phyloP scores from a whole-genome alignment of 2,329 filamentous ascomycete species.

The Neofusicoccum umdonicola region DNA sequence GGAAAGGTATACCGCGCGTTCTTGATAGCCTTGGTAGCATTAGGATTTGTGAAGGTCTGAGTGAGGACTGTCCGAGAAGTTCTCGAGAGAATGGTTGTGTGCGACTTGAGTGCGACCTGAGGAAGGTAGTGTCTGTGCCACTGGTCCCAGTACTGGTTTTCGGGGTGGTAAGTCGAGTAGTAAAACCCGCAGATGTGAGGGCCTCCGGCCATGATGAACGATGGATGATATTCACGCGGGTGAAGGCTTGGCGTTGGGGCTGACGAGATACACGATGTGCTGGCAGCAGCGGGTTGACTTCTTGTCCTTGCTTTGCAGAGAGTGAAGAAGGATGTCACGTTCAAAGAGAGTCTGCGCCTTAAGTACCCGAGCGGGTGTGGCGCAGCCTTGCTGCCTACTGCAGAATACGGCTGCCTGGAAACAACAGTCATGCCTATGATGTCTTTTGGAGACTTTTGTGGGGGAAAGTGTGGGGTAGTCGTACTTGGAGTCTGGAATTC shows the following conservation, averaged over 20 bases:
- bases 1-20: slow-evolving; percentile 68
- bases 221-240: too few relatives aligned
- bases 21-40: slow-evolving; percentile 42
- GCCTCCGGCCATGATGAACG: background rate
- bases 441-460: too few relatives aligned
- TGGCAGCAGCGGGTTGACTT: background rate
- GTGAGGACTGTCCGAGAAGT: slow-evolving; percentile 52
- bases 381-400: background rate
- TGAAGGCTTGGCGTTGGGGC: background rate
- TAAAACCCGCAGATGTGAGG: slow-evolving; percentile 30
- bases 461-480: too few relatives aligned
- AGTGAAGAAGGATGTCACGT: background rate
- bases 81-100: slow-evolving; percentile 60
- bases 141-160: background rate
- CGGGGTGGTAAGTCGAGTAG: slow-evolving; percentile 22
- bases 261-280: background rate
- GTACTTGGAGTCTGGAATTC: too few relatives aligned
- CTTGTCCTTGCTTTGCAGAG: too few relatives aligned
- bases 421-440: background rate
- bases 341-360: background rate
- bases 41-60: slow-evolving; percentile 63
- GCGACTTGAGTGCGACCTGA: slow-evolving; percentile 56
- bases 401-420: background rate
- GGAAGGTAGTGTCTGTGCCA: slow-evolving; percentile 49
- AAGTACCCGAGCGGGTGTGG: background rate